Evolutionary conservation across 257 asterid genomes (phyloP), one percentile per base, ranked within the genome.

Genomic region (Coffea canephora): DNA sequence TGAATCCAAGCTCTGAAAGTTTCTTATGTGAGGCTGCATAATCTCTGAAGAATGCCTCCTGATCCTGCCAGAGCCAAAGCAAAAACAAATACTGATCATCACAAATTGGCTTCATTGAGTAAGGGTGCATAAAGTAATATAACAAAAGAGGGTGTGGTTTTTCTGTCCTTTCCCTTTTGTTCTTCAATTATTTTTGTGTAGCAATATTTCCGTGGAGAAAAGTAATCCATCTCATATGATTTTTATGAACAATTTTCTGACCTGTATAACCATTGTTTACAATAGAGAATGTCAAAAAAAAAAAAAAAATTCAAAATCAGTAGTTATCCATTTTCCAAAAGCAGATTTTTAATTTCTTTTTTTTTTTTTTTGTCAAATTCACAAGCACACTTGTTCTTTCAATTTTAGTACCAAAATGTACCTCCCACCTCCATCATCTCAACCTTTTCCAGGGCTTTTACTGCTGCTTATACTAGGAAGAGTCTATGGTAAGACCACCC

Each of bases 1-100:
- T 71, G 70, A 95, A 93, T 52, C 97, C 97, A 43, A 95, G 90
- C 82, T 95, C 98, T 1, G 98, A 93, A n/a, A 95, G 94, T 75
- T 89, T 93, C 83, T 95, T 93, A 87, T 95, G 98, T 43, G 97
- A 93, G 6, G 67, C 90, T 0, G 97, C 97, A 49, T 95, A 93
- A 81, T 95, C 98, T 84, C 74, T 88, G 86, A 93, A 90, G 89
- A 95, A 93, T 76, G 91, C 90, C 73, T 95, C 99, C 86, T 95
- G 93, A 69, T 95, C 98, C 98, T 93, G 85, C 69, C 55, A 43
- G 16, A 43, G 21, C 0, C 77, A 76, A 31, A 57, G 23, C 46
- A 62, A 48, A 39, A 39, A 39, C 43, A 39, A 39, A 2, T 39
- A 71, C 15, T 21, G 14, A 50, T 50, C 14, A 50, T 50, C 34